Base-by-base conservation (phyloP, 2,329 filamentous ascomycete genomes). In the Bertia moriformis region DNA sequence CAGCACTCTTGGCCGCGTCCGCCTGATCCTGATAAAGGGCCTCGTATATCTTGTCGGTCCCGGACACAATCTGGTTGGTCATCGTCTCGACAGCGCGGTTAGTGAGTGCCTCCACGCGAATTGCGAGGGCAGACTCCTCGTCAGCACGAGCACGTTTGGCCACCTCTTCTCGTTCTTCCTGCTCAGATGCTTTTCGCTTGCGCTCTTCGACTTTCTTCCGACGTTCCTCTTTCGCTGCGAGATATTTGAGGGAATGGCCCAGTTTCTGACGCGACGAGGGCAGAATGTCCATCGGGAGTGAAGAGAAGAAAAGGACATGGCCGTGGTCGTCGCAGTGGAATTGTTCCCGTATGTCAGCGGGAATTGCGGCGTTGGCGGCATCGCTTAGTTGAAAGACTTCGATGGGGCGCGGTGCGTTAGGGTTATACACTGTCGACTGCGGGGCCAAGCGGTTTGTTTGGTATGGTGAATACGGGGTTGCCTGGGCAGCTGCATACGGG, bases 361-460 rank as follows among this genome's bases (percentile, higher is more conserved):
- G 82, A 39, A 94, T 83, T 35, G 70, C 68, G 3, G 73, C 68
- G 52, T 93, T 87, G 27, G 81, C 67, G 35, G 70, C 69, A 41
- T 89, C 82, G 19, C 77, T 74, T 3, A 93, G 66, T 10, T 76
- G 77, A 56, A 83, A 93, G 13, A 87, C 82, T 59, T 93, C 85
- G 7, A 83, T 67, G 0, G 81, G 71, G 18, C 82, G 77, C 4
- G 83, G 83, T 1, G 32, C 32, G 15, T 35, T 35, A 17, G 78
- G 74, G 44, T 85, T 83, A 55, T 86, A 86, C 29, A 68, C 64
- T 39, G 69, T 66, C 22, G 53, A 52, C 39, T 59, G 57, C 10
- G 10, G 50, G 45, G 38, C 56, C 47, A 40, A 54, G 43, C 12
- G 56, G 48, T 40, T 47, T 51, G 44, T 47, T 61, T 44, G 58